phyloP scores from a whole-genome alignment of 768 basidiomycete genomes.

The Podaxis rugospora region DNA sequence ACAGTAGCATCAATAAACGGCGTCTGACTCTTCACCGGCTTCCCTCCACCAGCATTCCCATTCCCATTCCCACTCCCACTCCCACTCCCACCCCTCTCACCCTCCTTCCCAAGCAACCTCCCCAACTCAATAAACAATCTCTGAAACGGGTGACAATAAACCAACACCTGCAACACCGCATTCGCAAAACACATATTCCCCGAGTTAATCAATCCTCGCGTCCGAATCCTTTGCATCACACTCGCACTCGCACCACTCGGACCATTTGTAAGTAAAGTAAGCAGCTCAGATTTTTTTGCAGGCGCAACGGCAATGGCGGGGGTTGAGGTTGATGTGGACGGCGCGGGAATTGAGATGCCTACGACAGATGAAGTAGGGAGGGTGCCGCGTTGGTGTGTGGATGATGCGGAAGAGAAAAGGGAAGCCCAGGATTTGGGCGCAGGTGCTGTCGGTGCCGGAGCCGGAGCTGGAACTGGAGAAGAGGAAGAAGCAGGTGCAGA shows the following conservation, averaged over 20 bases:
- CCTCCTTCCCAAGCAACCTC: conserved; percentile 32
- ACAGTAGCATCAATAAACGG: conserved; percentile 68
- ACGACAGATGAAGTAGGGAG: conserved; percentile 71
- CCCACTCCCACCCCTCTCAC: background rate
- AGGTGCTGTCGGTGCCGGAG: conserved; percentile 16
- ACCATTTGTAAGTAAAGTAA: conserved; percentile 47
- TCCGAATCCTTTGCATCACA: conserved; percentile 36
- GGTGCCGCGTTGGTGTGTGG: conserved; percentile 32
- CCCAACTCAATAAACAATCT: conserved; percentile 71
- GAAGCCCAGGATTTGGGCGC: conserved; percentile 69
- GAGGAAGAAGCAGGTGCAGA: conserved; percentile 2
- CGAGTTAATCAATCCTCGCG: conserved; percentile 86
- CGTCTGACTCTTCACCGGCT: conserved; percentile 27
- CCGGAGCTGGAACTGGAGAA: conserved; percentile 6
- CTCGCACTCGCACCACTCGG: conserved; percentile 14
- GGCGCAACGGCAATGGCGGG: conserved; percentile 26
- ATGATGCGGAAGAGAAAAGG: conserved; percentile 46
- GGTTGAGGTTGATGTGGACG: conserved; percentile 24
- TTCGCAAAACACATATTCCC: conserved; percentile 99
- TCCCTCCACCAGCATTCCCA: conserved; percentile 16
- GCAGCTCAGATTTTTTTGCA: conserved; percentile 43
- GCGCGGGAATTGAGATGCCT: conserved; percentile 65
- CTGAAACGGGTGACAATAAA: conserved; percentile 87
- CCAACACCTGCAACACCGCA: conserved; percentile 84
- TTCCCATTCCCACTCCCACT: background rate